Base-by-base conservation (phyloP, 768 basidiomycete genomes). In the Atractiella rhizophila region DNA sequence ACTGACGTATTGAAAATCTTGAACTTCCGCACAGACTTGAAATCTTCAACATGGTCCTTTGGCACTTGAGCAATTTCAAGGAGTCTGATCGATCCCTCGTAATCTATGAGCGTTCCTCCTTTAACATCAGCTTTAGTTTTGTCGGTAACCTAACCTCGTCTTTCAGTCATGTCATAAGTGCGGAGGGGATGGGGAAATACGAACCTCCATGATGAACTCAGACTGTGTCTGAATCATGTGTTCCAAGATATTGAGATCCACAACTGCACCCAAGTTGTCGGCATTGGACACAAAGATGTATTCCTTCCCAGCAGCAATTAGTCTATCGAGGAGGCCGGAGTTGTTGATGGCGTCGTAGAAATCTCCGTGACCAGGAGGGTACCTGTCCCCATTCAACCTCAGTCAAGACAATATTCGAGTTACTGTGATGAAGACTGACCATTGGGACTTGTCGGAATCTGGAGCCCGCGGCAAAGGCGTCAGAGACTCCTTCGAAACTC, bases 241-340 rank as follows among this genome's bases (percentile, higher is more conserved):
- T 50, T 62, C 57, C 40, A 49, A 46, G 55, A 88, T 86, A 50
- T 66, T 69, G 56, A 75, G 68, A 60, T 82, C 79, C 54, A 79
- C 79, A 48, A 76, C 74, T 48, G 83, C 86, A 57, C 85, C 85
- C 56, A 94, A 60, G 60, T 91, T 91, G 62, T 91, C 86, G 35
- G 83, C 83, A 68, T 94, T 94, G 60, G 83, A 88, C 40, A 85
- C 80, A 57, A 91, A 94, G 52, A 91, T 70, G 63, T 88, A 94
- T 63, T 94, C 82, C 60, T 88, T 91, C 60, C 86, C 86, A 49
- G 80, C 76, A 10, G 74, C 64, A 41, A 94, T 62, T 31, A 94
- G 69, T 61, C 80, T 74, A 56, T 88, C 81, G 48, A 96, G 68
- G 38, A 85, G 72, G 48, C 86, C 83, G 19, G 77, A 81, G 62